These are phyloP conservation scores for Pestalotiopsis sp. DNA, from an alignment of 2,329 filamentous ascomycete genomes.

Conservation along the genomic window DNA sequence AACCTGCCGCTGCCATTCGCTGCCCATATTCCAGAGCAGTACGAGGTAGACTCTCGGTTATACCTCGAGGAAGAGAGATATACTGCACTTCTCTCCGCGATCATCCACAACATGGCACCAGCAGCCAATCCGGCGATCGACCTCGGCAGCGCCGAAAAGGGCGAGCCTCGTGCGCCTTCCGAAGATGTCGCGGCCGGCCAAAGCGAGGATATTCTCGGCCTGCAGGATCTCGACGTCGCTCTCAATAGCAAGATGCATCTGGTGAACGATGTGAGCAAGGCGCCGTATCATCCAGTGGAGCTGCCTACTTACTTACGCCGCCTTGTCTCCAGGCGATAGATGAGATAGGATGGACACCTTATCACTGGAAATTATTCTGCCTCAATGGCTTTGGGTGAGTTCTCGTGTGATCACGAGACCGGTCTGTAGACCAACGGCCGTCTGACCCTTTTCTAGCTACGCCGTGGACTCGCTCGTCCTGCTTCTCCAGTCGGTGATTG, in stretches of 20 bases:
- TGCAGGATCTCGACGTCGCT: slow-evolving; percentile 62
- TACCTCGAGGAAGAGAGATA: background rate
- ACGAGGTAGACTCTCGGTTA: background rate
- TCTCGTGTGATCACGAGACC: background rate
- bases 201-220: slow-evolving; percentile 54
- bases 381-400: slow-evolving; percentile 61
- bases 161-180: background rate
- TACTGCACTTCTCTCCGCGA: background rate
- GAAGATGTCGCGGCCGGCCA: slow-evolving; percentile 15
- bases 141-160: background rate
- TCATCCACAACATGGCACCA: background rate
- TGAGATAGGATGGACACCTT: slow-evolving; percentile 36
- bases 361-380: slow-evolving; percentile 60
- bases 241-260: slow-evolving; percentile 70
- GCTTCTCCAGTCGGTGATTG: slow-evolving; percentile 65
- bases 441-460: slow-evolving; percentile 39
- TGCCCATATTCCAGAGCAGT: background rate
- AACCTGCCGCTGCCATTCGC: too few species aligned
- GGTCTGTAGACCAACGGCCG: background rate
- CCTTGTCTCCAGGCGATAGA: slow-evolving; percentile 30
- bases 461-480: slow-evolving; percentile 59
- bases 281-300: background rate
- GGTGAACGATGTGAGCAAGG: slow-evolving; percentile 62
- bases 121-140: background rate
- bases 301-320: background rate